These are phyloP conservation scores for Otatea glauca DNA, from an alignment of 176 grass and related monocot species.

Conservation along the genomic window DNA sequence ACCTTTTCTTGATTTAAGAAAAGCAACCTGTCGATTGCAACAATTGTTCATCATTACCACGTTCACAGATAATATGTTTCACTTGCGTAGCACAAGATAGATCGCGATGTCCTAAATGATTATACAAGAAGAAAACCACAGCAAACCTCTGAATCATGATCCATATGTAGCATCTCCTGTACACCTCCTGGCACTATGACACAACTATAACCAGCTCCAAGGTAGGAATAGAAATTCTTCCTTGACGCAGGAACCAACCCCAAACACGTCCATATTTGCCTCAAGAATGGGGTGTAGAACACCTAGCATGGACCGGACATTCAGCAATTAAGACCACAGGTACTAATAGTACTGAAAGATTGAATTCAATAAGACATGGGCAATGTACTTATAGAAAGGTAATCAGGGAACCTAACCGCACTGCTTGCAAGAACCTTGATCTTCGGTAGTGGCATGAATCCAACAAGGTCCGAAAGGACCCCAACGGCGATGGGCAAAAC, in stretches of 20 bases:
- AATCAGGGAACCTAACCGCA: conserved; percentile 61
- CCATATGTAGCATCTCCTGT: conserved; percentile 95
- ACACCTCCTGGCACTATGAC: conserved; percentile 87
- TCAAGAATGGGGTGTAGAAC: conserved; percentile 94
- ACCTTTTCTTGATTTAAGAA: conserved; percentile 91
- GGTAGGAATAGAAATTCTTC: conserved; percentile 75
- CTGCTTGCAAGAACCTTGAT: conserved; percentile 83
- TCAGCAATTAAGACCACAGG: conserved; percentile 14
- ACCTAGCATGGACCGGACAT: conserved; percentile 54
- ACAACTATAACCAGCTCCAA: conserved; percentile 76
- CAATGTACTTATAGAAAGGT: neutral
- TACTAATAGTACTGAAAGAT: neutral
- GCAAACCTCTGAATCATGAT: conserved; percentile 76
- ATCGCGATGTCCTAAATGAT: neutral
- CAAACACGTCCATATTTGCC: conserved; percentile 95
- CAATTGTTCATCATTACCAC: conserved; percentile 13
- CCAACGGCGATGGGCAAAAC: conserved; percentile 76
- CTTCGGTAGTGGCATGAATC: conserved; percentile 82
- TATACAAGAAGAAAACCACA: neutral
- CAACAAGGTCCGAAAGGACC: conserved; percentile 54
- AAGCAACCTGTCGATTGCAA: conserved; percentile 68
- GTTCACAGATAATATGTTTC: neutral
- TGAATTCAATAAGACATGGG: neutral
- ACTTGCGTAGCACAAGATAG: neutral
- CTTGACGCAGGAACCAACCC: conserved; percentile 73